These are phyloP conservation scores for Ceratobasidium sp. DNA, from an alignment of 1,284 basidiomycete genomes.

Conservation along the genomic window DNA sequence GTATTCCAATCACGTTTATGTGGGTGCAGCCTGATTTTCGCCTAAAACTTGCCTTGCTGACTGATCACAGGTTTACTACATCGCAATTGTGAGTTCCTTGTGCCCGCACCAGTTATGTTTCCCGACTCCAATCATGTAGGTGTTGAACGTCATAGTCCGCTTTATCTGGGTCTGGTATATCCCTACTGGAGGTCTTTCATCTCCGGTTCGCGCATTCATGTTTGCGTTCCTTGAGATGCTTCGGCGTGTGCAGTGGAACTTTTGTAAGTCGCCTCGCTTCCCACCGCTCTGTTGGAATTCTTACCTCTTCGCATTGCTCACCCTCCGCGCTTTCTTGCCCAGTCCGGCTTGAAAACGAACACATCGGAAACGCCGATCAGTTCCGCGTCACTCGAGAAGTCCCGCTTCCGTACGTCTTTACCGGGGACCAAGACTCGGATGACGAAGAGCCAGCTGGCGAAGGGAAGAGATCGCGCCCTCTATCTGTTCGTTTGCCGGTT, in stretches of 20 bases:
- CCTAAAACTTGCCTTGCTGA: constrained; percentile 6
- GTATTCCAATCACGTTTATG: constrained; percentile 69
- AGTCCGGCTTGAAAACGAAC: constrained; percentile 89
- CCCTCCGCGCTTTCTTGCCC: background rate
- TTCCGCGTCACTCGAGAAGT: constrained; percentile 85
- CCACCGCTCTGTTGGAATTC: background rate
- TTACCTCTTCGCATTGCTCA: constrained; percentile 6
- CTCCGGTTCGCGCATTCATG: constrained; percentile 73
- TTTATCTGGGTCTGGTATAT: constrained; percentile 88
- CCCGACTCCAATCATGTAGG: constrained; percentile 55
- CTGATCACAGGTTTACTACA: constrained; percentile 70
- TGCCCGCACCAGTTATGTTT: background rate
- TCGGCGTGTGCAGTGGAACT: constrained; percentile 91
- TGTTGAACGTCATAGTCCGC: constrained; percentile 77
- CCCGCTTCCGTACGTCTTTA: constrained; percentile 76
- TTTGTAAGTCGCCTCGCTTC: constrained; percentile 67
- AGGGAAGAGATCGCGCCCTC: constrained; percentile 3
- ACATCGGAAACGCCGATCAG: constrained; percentile 83
- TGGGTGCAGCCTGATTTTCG: constrained; percentile 56
- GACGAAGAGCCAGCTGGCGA: constrained; percentile 28
- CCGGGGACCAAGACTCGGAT: constrained; percentile 55
- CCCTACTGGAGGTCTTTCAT: constrained; percentile 63
- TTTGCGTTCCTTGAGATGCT: constrained; percentile 80
- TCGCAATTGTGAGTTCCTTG: constrained; percentile 69
- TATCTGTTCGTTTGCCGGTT: constrained; percentile 18